Percentiles rank a stretch among this genome's conserved stretches.
phyloP scores from a whole-genome alignment of 2,329 filamentous ascomycete species.

The Capronia americana region DNA sequence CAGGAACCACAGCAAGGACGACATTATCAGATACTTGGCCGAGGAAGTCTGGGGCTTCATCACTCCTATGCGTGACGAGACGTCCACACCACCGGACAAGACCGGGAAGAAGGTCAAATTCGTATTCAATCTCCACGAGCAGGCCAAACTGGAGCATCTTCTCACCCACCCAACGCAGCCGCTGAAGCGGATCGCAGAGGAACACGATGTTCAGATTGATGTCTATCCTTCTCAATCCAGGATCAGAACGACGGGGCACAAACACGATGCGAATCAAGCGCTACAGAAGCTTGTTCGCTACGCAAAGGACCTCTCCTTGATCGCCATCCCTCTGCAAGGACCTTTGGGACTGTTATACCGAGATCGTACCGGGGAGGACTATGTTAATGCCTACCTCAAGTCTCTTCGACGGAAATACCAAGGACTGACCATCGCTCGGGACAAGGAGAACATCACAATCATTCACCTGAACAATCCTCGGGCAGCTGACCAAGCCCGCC shows the following conservation, averaged over 20 bases:
- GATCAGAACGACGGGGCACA: slow-evolving; percentile 20
- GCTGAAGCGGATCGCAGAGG: slow-evolving; percentile 28
- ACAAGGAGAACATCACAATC: slow-evolving; percentile 19
- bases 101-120: slow-evolving; percentile 11
- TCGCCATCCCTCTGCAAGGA: slow-evolving; percentile 11
- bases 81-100: neutral
- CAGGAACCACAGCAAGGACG: slow-evolving; percentile 14
- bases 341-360: slow-evolving; percentile 6
- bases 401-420: slow-evolving; percentile 28
- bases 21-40: slow-evolving; percentile 25
- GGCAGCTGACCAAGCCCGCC: slow-evolving; percentile 27
- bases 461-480: slow-evolving; percentile 14
- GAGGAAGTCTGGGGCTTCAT: slow-evolving; percentile 33
- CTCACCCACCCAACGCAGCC: slow-evolving; percentile 22
- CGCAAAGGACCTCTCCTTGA: slow-evolving; percentile 18
- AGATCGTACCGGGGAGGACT: slow-evolving; percentile 16
- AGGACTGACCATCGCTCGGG: slow-evolving; percentile 19
- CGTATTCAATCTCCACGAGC: slow-evolving; percentile 16
- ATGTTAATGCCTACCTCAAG: slow-evolving; percentile 22
- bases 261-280: slow-evolving; percentile 12
- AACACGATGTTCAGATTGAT: slow-evolving; percentile 26
- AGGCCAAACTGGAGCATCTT: slow-evolving; percentile 24
- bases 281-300: slow-evolving; percentile 11
- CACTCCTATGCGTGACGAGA: slow-evolving; percentile 10
- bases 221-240: slow-evolving; percentile 16